A percentile compares a stretch with the other conserved stretches of the same genome.
Conservation (phyloP, 768 basidiomycete species). For the Kwoniella mangroviensis region DNA sequence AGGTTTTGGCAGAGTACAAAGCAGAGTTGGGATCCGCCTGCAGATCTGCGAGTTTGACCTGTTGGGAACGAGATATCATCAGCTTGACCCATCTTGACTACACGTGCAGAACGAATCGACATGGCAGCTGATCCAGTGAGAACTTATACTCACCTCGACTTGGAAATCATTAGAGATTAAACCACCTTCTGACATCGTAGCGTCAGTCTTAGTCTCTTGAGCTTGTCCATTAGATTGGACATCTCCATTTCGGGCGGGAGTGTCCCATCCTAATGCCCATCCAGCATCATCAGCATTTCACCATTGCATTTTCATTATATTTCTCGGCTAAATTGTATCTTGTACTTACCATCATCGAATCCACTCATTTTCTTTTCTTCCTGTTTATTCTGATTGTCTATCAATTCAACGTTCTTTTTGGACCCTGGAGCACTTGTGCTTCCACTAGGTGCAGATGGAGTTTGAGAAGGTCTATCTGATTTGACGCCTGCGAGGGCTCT, state of each 20-base stretch:
- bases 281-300: neutral
- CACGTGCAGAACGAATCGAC: too few species aligned
- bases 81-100: neutral
- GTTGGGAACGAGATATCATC: slow-evolving; percentile 45
- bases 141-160: slow-evolving; percentile 40
- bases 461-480: slow-evolving; percentile 19
- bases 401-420: slow-evolving; percentile 7
- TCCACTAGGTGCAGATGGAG: slow-evolving; percentile 6
- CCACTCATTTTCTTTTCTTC: slow-evolving; percentile 16
- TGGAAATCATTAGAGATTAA: slow-evolving; percentile 47
- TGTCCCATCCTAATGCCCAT: slow-evolving; percentile 21
- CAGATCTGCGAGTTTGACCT: slow-evolving; percentile 94
- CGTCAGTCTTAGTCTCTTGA: slow-evolving; percentile 14
- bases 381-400: slow-evolving; percentile 7
- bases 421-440: neutral
- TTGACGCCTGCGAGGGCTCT: slow-evolving; percentile 47
- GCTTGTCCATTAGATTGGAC: neutral
- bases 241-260: slow-evolving; percentile 5
- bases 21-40: slow-evolving; percentile 97
- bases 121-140: neutral
- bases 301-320: neutral
- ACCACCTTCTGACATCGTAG: slow-evolving; percentile 30
- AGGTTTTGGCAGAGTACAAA: slow-evolving; percentile 86
- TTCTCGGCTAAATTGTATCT: too few species aligned
- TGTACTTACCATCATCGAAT: slow-evolving; percentile 10